Base-by-base conservation (phyloP, 2,329 filamentous ascomycete species). In the Penicillium verrucosum region DNA sequence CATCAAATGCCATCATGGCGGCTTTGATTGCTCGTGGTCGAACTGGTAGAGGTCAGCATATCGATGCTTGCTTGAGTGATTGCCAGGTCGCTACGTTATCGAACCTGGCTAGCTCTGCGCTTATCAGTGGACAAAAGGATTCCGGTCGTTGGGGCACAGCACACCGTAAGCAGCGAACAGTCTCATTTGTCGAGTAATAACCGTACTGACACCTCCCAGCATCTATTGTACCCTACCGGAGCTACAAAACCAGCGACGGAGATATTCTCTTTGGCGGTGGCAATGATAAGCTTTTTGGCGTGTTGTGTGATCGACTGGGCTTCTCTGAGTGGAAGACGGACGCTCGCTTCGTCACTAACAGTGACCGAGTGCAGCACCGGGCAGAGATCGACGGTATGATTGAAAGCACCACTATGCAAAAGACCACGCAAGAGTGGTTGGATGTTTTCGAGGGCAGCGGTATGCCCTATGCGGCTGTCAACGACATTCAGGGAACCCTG, bases 151-250 rank as follows among this genome's bases (percentile, higher is more conserved):
- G 94, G 93, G 94, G 94, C 7, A 99, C 94, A 4, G 93, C 93
- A 42, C 94, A 99, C 80, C 94, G 89, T 90, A 78, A 68, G 79
- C 73, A 30, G 27, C 29, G 16, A 36, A 16, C 36, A 16, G 6
- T 18, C 16, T 47, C 7, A 21, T 18, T 2, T 21, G 8, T 27
- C 11, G 18, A 44, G 25, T 8, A 34, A 43, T 45, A 34, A 27
- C 6, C 10, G 14, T n/a, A 40, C 57, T 68, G 54, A 64, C 56
- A 76, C 78, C 60, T 50, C 14, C 8, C 57, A 92, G 89, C 93
- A n/a, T 96, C 91, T 0, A 97, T 99, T 70, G 94, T 99, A 0
- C 94, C 94, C 0, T 99, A 99, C 73, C 87, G 88, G 67, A 90
- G 91, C 0, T 99, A 87, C 75, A 81, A 82, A 67, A 87, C 85